These are phyloP conservation scores for Neoscytalidium dimidiatum DNA, from an alignment of 2,329 filamentous ascomycete species.

Conservation along the genomic window DNA sequence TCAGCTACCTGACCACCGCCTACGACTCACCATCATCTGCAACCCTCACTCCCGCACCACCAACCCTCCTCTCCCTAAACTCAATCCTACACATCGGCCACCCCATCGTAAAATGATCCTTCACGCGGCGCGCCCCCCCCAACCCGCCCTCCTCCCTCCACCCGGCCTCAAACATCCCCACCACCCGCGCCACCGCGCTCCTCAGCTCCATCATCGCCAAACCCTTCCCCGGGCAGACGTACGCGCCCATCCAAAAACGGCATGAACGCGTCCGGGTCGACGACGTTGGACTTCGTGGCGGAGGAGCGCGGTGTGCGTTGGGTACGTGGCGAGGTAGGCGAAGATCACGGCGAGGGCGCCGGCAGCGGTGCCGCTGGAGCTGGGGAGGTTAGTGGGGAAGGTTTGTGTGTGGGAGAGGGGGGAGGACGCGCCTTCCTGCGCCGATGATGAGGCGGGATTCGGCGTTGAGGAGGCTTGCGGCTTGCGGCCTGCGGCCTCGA, in stretches of 20 bases:
- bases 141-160: slow-evolving; percentile 26
- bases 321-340: slow-evolving; percentile 28
- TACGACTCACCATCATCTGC: background rate
- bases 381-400: background rate
- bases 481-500: slow-evolving; percentile 22
- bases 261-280: slow-evolving; percentile 8
- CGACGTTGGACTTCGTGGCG: slow-evolving; percentile 26
- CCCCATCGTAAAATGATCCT: slow-evolving; percentile 30
- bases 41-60: background rate
- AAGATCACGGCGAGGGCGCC: background rate
- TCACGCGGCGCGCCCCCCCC: slow-evolving; percentile 25
- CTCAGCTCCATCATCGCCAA: slow-evolving; percentile 17
- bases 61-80: background rate
- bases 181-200: background rate
- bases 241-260: slow-evolving; percentile 1
- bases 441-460: slow-evolving; percentile 35
- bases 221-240: slow-evolving; percentile 5
- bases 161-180: slow-evolving; percentile 20
- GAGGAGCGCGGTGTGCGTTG: slow-evolving; percentile 24
- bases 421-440: slow-evolving; percentile 27
- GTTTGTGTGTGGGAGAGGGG: background rate
- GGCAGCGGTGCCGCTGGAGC: slow-evolving; percentile 1
- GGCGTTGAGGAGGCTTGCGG: slow-evolving; percentile 30
- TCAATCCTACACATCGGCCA: background rate
- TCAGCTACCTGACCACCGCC: background rate